Conservation (phyloP, 1,284 basidiomycete genomes). For the Tremellales sp. region DNA sequence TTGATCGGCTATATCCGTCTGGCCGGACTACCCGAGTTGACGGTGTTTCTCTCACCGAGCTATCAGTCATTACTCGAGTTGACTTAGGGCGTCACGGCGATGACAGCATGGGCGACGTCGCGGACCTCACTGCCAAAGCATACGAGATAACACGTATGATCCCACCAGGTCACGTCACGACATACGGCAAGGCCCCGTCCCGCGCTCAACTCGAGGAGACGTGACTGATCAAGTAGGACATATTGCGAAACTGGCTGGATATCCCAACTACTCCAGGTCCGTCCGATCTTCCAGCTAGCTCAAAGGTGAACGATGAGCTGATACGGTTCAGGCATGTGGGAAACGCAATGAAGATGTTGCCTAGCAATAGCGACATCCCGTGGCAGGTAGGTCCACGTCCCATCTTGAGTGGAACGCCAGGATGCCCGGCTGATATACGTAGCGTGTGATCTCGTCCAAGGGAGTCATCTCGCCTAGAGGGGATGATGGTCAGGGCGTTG, state of each 20-base stretch:
- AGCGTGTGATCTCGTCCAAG: constrained; percentile 45
- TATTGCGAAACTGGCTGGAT: constrained; percentile 74
- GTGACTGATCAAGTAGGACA: constrained; percentile 58
- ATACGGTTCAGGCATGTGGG: constrained; percentile 78
- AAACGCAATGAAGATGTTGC: constrained; percentile 51
- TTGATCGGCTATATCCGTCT: too few relatives aligned
- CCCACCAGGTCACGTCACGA: constrained; percentile 38
- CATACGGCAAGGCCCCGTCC: constrained; percentile 32
- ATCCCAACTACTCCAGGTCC: constrained; percentile 65
- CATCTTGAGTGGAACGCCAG: constrained; percentile 38
- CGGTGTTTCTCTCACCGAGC: too few relatives aligned
- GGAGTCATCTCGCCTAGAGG: constrained; percentile 70
- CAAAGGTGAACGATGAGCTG: neutral
- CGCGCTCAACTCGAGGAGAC: neutral
- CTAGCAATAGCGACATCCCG: constrained; percentile 29
- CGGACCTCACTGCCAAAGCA: constrained; percentile 39
- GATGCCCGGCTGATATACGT: constrained; percentile 33
- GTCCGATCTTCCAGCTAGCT: neutral
- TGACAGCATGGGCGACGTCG: constrained; percentile 30
- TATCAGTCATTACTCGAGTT: too few relatives aligned
- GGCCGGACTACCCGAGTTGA: too few relatives aligned
- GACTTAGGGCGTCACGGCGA: neutral
- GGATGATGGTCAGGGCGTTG: constrained; percentile 65
- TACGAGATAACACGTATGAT: constrained; percentile 42
- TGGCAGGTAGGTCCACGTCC: constrained; percentile 54